phyloP scores from a whole-genome alignment of 192 early-diverging fungal species.

The Linderina pennispora region DNA sequence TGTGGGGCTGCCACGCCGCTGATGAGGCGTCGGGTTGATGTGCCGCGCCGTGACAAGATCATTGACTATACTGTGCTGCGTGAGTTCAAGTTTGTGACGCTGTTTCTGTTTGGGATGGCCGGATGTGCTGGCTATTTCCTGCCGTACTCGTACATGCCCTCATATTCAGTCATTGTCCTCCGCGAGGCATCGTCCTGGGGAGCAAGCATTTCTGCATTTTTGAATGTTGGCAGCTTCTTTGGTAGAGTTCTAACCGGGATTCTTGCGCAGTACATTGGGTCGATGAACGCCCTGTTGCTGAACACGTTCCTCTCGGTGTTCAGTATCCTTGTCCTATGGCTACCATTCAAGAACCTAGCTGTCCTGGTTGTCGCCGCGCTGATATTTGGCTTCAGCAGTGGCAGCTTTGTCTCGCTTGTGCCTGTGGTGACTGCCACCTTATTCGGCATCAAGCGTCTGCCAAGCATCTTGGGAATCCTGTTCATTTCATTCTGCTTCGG shows the following conservation, averaged over 20 bases:
- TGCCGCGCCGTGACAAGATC: constrained; percentile 11
- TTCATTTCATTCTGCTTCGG: constrained; percentile 16
- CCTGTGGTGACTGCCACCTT: constrained; percentile 17
- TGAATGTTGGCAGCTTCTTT: constrained; percentile 18
- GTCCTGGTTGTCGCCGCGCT: constrained; percentile 10
- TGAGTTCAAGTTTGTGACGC: constrained; percentile 13
- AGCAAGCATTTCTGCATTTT: constrained; percentile 25
- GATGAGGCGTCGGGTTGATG: constrained; percentile 18
- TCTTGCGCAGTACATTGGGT: constrained; percentile 12
- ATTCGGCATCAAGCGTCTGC: constrained; percentile 20
- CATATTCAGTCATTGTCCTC: constrained; percentile 10
- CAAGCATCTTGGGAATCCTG: constrained; percentile 22
- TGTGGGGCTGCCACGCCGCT: constrained; percentile 2
- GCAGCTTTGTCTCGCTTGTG: constrained; percentile 15
- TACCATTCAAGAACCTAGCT: constrained; percentile 13
- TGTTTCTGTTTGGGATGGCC: constrained; percentile 14
- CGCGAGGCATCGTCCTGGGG: constrained; percentile 6
- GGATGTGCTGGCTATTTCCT: constrained; percentile 13
- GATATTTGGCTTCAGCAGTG: constrained; percentile 20
- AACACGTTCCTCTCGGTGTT: constrained; percentile 3
- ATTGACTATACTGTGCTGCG: constrained; percentile 8
- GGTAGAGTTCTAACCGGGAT: constrained; percentile 21
- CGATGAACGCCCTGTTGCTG: constrained; percentile 13
- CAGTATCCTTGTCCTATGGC: constrained; percentile 21
- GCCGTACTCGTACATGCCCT: constrained; percentile 27